Conservation (phyloP, 129 eudicot species). For the Ambrosia trifida region DNA sequence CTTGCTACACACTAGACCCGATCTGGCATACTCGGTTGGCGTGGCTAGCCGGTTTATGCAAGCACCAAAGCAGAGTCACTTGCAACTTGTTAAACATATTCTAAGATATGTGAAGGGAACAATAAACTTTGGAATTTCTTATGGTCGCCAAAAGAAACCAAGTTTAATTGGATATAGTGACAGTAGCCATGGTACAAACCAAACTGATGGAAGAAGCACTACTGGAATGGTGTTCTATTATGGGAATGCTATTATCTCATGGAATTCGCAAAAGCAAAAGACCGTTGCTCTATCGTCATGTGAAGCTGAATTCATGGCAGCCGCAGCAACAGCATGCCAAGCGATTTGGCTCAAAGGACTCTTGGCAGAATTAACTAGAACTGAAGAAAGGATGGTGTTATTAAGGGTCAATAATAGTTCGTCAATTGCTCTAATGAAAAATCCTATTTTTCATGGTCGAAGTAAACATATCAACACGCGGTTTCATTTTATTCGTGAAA, state of each 20-base stretch:
- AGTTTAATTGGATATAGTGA: neutral
- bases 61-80: neutral
- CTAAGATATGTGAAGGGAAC: too few species aligned
- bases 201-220: neutral
- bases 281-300: neutral
- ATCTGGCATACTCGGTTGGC: neutral
- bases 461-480: too few species aligned
- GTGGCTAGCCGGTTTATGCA: neutral
- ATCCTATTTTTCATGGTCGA: too few species aligned
- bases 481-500: too few species aligned
- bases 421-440: neutral
- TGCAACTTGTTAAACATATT: neutral
- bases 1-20: neutral
- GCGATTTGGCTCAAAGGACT: neutral
- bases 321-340: neutral
- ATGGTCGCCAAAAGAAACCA: too few species aligned
- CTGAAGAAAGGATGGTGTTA: neutral
- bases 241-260: neutral
- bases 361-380: neutral
- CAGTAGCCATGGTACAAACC: neutral
- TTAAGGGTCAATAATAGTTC: neutral
- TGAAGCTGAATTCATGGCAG: neutral
- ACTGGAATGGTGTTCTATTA: neutral
- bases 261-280: neutral
- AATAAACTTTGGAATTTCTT: neutral